A percentile compares a stretch with the other conserved stretches of the same genome.
phyloP scores from a whole-genome alignment of 2,329 filamentous ascomycete species.

The Elsinoe ampelina region DNA sequence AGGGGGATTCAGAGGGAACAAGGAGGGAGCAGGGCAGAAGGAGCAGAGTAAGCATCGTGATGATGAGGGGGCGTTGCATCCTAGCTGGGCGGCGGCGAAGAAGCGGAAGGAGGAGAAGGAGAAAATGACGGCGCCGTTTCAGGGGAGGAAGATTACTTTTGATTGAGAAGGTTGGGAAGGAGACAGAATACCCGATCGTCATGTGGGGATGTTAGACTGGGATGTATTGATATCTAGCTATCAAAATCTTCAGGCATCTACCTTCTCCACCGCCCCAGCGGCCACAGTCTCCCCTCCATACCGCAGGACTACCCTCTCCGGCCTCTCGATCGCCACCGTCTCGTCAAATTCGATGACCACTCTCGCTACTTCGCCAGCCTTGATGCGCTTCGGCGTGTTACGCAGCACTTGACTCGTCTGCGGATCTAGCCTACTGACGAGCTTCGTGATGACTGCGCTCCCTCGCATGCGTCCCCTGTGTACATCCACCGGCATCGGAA shows the following conservation, averaged over 20 bases:
- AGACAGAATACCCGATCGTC: neutral
- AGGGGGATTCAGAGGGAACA: neutral
- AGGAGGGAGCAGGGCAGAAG: constrained; percentile 18
- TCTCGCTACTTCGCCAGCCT: constrained; percentile 67
- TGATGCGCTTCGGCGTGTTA: constrained; percentile 76
- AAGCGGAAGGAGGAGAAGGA: constrained; percentile 45
- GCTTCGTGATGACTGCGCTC: constrained; percentile 60
- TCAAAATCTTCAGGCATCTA: neutral
- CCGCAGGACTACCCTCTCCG: constrained; percentile 70
- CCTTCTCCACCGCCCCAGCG: constrained; percentile 65
- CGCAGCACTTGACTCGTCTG: constrained; percentile 63
- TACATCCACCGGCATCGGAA: constrained; percentile 82
- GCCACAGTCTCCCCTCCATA: constrained; percentile 76
- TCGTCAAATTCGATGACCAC: constrained; percentile 59
- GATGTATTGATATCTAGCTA: neutral
- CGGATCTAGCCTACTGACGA: constrained; percentile 71
- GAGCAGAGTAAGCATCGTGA: constrained; percentile 24
- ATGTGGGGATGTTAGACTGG: neutral
- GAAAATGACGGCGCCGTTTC: constrained; percentile 40
- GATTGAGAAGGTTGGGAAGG: constrained; percentile 33
- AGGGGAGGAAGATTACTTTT: constrained; percentile 55
- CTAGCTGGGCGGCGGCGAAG: constrained; percentile 56
- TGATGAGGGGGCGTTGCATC: constrained; percentile 49
- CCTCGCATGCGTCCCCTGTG: constrained; percentile 77
- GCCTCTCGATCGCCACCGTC: constrained; percentile 70